Evolutionary conservation across 2,329 filamentous ascomycete genomes (phyloP), one percentile per base, ranked within the genome.

Genomic region (Trichoderma sp.): DNA sequence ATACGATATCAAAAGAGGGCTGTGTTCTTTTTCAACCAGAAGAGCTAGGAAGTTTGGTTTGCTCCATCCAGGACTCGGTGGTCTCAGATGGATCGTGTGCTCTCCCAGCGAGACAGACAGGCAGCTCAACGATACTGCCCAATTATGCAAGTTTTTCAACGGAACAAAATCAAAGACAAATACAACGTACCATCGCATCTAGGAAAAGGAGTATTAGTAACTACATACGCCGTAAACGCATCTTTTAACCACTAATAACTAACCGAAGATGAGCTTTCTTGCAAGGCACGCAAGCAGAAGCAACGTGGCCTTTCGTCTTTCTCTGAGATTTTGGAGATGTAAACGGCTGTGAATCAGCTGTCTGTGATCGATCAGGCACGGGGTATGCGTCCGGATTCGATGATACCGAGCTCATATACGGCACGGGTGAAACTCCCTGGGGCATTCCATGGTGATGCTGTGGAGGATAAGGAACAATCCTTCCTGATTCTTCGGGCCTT

Each of bases 281-380:
- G 81, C 92, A 95, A 69, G 93, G 92, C 72, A 94, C 89, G 76
- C 92, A 95, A 29, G 92, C 92, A 39, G 91, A 94, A 60, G 91
- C 91, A 64, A 94, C 92, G 80, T 95, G 92, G 15, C 91, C 90
- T 76, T 93, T 93, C 6, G 90, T 89, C 77, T 90, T 90, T 71
- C 88, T 83, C 70, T 89, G 87, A 7, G 86, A 82, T 72, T 88
- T 89, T 2, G 87, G 85, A 45, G 87, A 88, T 12, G 81, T 79
- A 70, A 83, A 84, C 3, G 82, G 77, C 39, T 81, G 78, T 27
- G 76, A 77, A 42, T 87, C 85, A n/a, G 79, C 75, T 9, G 78
- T 75, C 67, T 78, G 74, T 15, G 80, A 76, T 27, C 78, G 79
- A 37, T 71, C 72, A 32, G 74, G 69, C 25, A 72, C 60, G 27